Conservation (phyloP, 495 filamentous ascomycete genomes). For the Trichoderma erinaceum region DNA sequence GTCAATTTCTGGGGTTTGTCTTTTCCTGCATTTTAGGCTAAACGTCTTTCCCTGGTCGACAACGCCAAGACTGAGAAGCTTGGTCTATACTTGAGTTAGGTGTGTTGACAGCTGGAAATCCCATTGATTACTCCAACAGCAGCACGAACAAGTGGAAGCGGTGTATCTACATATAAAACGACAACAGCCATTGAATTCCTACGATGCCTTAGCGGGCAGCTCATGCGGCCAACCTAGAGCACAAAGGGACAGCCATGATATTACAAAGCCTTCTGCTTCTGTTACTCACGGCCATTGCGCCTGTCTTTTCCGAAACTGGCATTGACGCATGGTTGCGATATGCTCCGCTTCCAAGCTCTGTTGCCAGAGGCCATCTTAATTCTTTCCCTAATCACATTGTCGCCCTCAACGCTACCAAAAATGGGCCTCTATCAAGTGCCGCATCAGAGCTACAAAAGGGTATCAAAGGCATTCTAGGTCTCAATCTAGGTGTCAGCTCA, state of each 20-base stretch:
- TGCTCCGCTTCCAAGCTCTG: conserved; percentile 44
- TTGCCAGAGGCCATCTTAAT: conserved; percentile 25
- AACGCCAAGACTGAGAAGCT: background rate
- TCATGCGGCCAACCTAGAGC: background rate
- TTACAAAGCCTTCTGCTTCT: conserved; percentile 23
- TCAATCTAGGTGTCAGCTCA: conserved; percentile 32
- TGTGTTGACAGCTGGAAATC: background rate
- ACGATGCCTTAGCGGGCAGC: background rate
- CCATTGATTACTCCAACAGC: background rate
- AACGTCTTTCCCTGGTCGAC: background rate
- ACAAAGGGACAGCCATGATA: conserved; percentile 21
- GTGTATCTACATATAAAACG: background rate
- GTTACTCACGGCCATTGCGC: conserved; percentile 27
- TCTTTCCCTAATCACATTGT: conserved; percentile 38
- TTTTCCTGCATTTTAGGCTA: background rate
- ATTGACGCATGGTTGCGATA: conserved; percentile 61
- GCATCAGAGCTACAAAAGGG: conserved; percentile 55
- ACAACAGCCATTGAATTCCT: background rate
- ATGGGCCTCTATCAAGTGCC: conserved; percentile 52
- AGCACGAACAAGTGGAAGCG: background rate
- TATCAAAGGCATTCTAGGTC: conserved; percentile 48
- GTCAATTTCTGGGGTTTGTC: background rate
- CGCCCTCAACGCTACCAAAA: conserved; percentile 45
- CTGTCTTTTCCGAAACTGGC: conserved; percentile 51
- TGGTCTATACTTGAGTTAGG: background rate